Conservation (phyloP, 331 rosid genomes). For the Dryas integrifolia region DNA sequence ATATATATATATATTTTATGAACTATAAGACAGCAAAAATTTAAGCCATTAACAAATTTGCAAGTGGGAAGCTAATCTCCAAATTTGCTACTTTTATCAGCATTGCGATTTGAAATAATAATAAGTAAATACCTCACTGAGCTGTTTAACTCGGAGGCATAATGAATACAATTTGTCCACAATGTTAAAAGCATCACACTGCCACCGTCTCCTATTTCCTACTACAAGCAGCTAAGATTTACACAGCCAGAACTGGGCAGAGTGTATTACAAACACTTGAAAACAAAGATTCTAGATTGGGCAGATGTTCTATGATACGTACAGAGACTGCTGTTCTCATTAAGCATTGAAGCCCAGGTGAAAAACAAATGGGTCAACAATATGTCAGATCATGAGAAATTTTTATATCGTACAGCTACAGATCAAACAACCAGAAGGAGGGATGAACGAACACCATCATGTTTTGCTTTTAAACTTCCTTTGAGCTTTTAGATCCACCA, state of each 20-base stretch:
- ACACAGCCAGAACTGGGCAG: conserved; percentile 42
- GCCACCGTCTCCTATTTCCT: conserved; percentile 22
- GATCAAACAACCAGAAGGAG: conserved; percentile 6
- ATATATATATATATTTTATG: no score
- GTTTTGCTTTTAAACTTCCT: conserved; percentile 78
- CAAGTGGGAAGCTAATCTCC: conserved; percentile 1
- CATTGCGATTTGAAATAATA: conserved; percentile 38
- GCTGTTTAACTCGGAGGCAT: conserved; percentile 58
- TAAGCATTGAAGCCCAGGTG: conserved; percentile 48
- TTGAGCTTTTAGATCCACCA: conserved; percentile 83
- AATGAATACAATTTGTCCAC: conserved; percentile 56
- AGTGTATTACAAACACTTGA: conserved; percentile 34
- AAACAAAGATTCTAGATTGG: conserved; percentile 38
- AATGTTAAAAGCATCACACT: conserved; percentile 34
- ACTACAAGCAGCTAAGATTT: conserved; percentile 35
- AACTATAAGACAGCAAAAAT: no score
- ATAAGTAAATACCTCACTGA: conserved; percentile 54
- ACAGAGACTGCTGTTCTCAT: conserved; percentile 44
- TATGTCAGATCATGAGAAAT: conserved; percentile 35
- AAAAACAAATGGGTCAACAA: conserved; percentile 61
- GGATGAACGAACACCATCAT: conserved; percentile 31
- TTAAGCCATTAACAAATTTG: not conserved
- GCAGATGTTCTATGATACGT: conserved; percentile 44
- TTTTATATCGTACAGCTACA: conserved; percentile 38
- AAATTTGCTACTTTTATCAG: conserved; percentile 41